Evolutionary conservation across 768 basidiomycete genomes (phyloP), one percentile per base, ranked within the genome.

Genomic region (Trametes coccinea): DNA sequence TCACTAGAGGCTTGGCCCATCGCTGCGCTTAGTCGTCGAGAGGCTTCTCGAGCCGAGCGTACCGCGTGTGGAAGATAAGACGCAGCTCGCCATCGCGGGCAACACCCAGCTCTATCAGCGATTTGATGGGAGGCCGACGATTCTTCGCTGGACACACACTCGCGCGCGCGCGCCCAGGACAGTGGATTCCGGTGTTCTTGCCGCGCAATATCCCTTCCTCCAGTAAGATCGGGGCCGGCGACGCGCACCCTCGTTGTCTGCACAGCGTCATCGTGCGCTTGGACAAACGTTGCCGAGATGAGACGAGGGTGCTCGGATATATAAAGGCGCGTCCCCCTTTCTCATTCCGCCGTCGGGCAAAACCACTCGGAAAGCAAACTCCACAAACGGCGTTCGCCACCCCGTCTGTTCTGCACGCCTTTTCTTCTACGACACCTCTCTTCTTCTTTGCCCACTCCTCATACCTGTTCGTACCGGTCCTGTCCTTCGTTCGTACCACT

Each of bases 151-250:
- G 34, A 37, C 34, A 37, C 52, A 37, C 34, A 37, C 52, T 3
- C 33, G 40, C 17, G 52, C 53, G 53, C 47, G 50, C 45, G 27
- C 22, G 51, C 46, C 48, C 53, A 30, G 30, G 13, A 45, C 34
- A 31, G 50, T 41, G 51, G 50, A 29, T 22, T 46, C 34, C 34
- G 16, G 43, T 48, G 41, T 27, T 39, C 52, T 33, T 48, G 62
- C 62, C 62, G 59, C 62, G 57, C 58, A 64, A 64, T 60, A 62
- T 62, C 62, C 53, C 49, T 59, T 63, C 55, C 30, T 54, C 58
- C 62, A 39, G 62, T 41, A 53, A 64, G 59, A 64, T 59, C 59
- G 49, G 58, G 45, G 34, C 62, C 46, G 56, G 43, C 47, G 55
- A 52, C 47, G 61, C 40, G 40, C 22, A 53, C 52, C 56, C 56